phyloP scores from a whole-genome alignment of 768 basidiomycete genomes.

The Russula lepida region DNA sequence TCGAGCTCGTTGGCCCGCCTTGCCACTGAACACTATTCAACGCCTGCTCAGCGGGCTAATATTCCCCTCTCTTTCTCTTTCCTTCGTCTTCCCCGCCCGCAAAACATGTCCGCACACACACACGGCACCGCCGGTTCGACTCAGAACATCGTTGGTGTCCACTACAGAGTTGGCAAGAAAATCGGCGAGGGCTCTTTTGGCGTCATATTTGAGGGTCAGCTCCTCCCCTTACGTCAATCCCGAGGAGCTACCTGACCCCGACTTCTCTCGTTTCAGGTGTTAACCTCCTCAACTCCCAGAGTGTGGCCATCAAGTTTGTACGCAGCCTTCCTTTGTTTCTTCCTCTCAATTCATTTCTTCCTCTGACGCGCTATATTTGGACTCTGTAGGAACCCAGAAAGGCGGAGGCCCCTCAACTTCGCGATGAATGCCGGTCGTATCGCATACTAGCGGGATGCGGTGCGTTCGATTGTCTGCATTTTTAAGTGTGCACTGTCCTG shows the following conservation, averaged over 20 bases:
- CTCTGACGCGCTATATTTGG: conserved; percentile 5
- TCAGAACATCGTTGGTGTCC: conserved; percentile 84
- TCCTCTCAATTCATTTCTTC: background rate
- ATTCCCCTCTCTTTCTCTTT: conserved; percentile 10
- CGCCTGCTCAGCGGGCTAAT: background rate
- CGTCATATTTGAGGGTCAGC: conserved; percentile 80
- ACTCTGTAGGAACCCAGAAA: conserved; percentile 71
- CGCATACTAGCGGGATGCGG: conserved; percentile 84
- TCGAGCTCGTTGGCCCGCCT: background rate
- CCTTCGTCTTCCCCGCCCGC: conserved; percentile 13
- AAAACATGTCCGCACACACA: conserved; percentile 33
- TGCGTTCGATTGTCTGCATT: conserved; percentile 28
- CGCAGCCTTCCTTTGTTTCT: conserved; percentile 28
- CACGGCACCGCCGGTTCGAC: conserved; percentile 46
- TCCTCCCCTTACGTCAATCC: conserved; percentile 9
- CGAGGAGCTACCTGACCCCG: background rate
- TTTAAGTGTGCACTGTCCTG: conserved; percentile 13
- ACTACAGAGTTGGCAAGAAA: conserved; percentile 97
- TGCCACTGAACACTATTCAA: background rate
- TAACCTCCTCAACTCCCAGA: conserved; percentile 95
- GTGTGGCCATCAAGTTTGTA: conserved; percentile 99
- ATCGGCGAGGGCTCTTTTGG: conserved; percentile 99
- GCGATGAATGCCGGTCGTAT: conserved; percentile 98
- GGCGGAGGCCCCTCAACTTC: conserved; percentile 94
- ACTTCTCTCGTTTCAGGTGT: conserved; percentile 50